A percentile compares a stretch with the other conserved stretches of the same genome.
phyloP scores from a whole-genome alignment of 2,329 filamentous ascomycete species.

The Beauveria asiatica region DNA sequence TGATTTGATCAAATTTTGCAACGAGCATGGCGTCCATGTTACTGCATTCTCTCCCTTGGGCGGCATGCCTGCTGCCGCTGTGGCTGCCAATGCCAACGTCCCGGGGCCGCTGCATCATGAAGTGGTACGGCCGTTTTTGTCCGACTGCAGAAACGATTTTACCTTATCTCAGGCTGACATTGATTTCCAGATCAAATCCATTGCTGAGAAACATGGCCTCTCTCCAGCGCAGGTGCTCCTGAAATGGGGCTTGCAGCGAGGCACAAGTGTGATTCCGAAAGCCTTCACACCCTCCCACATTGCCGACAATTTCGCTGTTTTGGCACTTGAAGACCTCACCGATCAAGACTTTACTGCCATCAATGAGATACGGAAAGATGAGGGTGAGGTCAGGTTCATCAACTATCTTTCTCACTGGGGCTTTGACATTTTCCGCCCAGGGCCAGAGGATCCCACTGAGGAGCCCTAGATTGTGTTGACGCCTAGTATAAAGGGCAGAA shows the following conservation, averaged over 20 bases:
- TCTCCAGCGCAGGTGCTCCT: slow-evolving; percentile 3
- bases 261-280: slow-evolving; percentile 9
- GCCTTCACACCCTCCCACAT: background rate
- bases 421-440: slow-evolving; percentile 7
- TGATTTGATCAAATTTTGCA: slow-evolving; percentile 9
- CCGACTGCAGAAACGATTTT: no score
- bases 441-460: background rate
- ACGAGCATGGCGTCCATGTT: slow-evolving; percentile 4
- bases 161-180: background rate
- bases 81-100: background rate
- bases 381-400: slow-evolving; percentile 1
- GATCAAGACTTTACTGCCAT: background rate
- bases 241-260: slow-evolving; percentile 9
- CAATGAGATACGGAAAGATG: background rate
- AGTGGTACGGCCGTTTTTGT: background rate
- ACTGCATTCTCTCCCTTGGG: slow-evolving; percentile 10
- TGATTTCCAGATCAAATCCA: background rate
- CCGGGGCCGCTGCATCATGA: background rate
- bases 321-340: background rate
- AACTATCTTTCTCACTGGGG: slow-evolving; percentile 1
- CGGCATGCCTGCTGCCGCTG: background rate
- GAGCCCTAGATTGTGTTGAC: background rate
- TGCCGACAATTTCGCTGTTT: background rate
- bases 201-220: background rate
- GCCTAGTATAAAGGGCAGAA: no score